These are phyloP conservation scores for Annulohypoxylon nitens DNA, from an alignment of 495 filamentous ascomycete species.

Conservation along the genomic window DNA sequence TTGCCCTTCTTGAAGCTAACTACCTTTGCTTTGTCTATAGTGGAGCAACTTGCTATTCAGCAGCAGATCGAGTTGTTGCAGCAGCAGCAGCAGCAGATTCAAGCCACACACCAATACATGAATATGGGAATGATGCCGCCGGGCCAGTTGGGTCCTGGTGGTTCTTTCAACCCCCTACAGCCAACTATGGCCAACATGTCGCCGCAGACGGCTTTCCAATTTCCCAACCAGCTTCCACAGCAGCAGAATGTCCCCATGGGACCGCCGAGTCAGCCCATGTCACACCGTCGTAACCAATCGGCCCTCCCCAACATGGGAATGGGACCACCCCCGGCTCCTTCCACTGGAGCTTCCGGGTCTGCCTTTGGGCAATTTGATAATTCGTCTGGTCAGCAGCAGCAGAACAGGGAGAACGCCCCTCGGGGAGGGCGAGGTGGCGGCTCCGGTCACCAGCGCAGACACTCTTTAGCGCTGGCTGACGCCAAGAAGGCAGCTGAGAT, in stretches of 20 bases:
- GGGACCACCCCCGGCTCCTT: slow-evolving; percentile 95
- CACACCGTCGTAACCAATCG: slow-evolving; percentile 98
- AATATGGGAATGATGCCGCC: slow-evolving; percentile 94
- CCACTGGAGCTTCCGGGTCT: slow-evolving; percentile 90
- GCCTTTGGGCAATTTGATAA: slow-evolving; percentile 82
- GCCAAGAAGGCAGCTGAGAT: slow-evolving; percentile 98
- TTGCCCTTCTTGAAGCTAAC: slow-evolving; percentile 50
- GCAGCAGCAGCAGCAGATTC: slow-evolving; percentile 98
- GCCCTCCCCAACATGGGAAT: slow-evolving; percentile 93
- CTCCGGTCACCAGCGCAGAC: slow-evolving; percentile 90
- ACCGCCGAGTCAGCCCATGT: slow-evolving; percentile 79
- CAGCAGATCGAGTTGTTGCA: slow-evolving; percentile 98
- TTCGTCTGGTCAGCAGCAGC: slow-evolving; percentile 60
- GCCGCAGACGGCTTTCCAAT: slow-evolving; percentile 90
- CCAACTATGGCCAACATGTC: slow-evolving; percentile 79
- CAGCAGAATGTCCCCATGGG: slow-evolving; percentile 75
- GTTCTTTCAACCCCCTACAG: slow-evolving; percentile 76
- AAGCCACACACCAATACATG: slow-evolving; percentile 94
- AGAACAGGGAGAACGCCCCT: slow-evolving; percentile 77
- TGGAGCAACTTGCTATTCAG: slow-evolving; percentile 99
- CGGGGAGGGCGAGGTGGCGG: slow-evolving; percentile 83
- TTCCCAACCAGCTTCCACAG: slow-evolving; percentile 84
- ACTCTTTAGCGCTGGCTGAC: slow-evolving; percentile 94
- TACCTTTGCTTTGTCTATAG: slow-evolving; percentile 58
- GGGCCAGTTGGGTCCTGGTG: slow-evolving; percentile 78